A percentile compares a stretch with the other conserved stretches of the same genome.
Conservation (phyloP, 78 protist genomes). For the Dictyostelium purpureum region DNA sequence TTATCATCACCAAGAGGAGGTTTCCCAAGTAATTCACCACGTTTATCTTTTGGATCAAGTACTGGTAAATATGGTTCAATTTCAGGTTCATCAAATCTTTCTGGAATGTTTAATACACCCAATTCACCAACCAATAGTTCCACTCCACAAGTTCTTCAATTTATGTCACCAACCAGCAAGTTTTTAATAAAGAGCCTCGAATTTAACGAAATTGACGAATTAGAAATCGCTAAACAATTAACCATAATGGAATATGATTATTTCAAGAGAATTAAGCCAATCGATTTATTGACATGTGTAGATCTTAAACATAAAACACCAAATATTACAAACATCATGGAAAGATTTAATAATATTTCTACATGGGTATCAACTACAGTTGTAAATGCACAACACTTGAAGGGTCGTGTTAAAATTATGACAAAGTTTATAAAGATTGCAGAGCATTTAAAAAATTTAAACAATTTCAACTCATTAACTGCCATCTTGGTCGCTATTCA, state of each 20-base stretch:
- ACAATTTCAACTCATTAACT: slow-evolving; percentile 54
- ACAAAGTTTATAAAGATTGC: slow-evolving; percentile 40
- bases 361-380: slow-evolving; percentile 40
- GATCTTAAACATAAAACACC: slow-evolving; percentile 22
- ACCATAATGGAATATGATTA: slow-evolving; percentile 47
- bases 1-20: neutral
- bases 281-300: slow-evolving; percentile 14
- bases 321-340: neutral
- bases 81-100: neutral
- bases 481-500: slow-evolving; percentile 1
- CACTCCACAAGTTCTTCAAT: neutral
- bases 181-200: neutral
- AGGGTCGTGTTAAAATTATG: slow-evolving; percentile 20
- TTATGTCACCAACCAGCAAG: neutral
- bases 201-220: slow-evolving; percentile 35
- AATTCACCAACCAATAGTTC: neutral
- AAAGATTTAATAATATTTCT: slow-evolving; percentile 1
- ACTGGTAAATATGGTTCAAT: neutral
- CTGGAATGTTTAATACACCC: neutral
- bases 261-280: slow-evolving; percentile 3
- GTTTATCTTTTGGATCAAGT: neutral
- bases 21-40: neutral
- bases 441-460: slow-evolving; percentile 22
- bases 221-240: slow-evolving; percentile 55
- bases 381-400: neutral